Evolutionary conservation across 2,329 filamentous ascomycete genomes (phyloP), one percentile per base, ranked within the genome.

Genomic region (Fusarium cicatricum): DNA sequence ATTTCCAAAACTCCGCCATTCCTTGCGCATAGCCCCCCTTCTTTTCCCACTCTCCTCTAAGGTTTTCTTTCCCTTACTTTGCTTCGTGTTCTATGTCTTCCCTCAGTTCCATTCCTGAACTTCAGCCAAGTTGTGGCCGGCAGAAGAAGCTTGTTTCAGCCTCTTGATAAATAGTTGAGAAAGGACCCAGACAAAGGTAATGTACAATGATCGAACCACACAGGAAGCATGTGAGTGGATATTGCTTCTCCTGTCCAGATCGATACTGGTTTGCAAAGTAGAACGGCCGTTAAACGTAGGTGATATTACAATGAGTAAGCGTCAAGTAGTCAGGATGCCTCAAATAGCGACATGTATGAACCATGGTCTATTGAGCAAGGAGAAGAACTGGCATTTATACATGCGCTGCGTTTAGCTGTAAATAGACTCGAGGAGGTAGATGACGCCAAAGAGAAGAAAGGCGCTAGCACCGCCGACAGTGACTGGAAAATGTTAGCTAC

Each of bases 401-500:
- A 38, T 23, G 11, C n/a, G 41, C 15, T 23, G 28, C 38, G 29
- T 48, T 59, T 76, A 84, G 45, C 76, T 76, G 70, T 86, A 86
- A 70, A 93, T 78, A 12, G 90, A 89, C 75, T 98, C 94, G 57
- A 93, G 80, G 32, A 96, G 78, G 77, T 99, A 99, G 66, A 99
- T 93, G 67, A 97, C 76, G 57, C 92, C 94, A 72, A 99, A 99
- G 26, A 92, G 76, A 41, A 98, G 80, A 79, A 99, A 99, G 14
- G 94, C 92, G 52, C 90, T 78, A 8, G 95, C 94, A 56, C 95
- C 95, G 60, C 95, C 94, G 45, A 98, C 82, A 28, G 94, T 98
- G 31, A 98, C 95, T 97, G 60, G 33, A 41, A 7, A 5, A 32
- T 36, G 58, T 74, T 67, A 73, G 66, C 39, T 37, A 21, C 63